These are phyloP conservation scores for Zelonia costaricensis DNA, from an alignment of 208 protist species.

Conservation along the genomic window DNA sequence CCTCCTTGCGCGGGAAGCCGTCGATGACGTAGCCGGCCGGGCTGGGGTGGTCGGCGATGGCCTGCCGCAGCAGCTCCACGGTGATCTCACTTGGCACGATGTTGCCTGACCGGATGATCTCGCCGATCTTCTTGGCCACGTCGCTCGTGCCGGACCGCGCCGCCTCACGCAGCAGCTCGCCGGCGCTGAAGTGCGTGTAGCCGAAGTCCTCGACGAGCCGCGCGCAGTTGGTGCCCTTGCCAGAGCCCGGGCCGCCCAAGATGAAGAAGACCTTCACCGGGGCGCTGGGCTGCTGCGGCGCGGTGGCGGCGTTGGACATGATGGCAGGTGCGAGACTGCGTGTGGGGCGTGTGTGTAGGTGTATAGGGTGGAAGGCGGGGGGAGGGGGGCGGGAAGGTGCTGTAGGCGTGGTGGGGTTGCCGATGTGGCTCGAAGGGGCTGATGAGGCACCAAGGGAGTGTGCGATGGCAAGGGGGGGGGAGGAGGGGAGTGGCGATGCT, in stretches of 20 bases:
- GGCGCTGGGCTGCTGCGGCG: not conserved
- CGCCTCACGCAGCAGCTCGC: slow-evolving; percentile 84
- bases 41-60: slow-evolving; percentile 63
- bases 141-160: slow-evolving; percentile 54
- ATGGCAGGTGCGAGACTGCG: not conserved
- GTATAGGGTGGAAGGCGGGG: not conserved
- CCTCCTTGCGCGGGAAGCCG: slow-evolving; percentile 87
- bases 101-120: slow-evolving; percentile 59
- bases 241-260: slow-evolving; percentile 85
- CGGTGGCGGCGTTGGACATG: slow-evolving; percentile 4
- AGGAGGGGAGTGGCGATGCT: no score
- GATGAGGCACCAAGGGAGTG: no score
- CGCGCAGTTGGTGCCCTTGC: slow-evolving; percentile 86
- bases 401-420: no score
- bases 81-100: slow-evolving; percentile 92
- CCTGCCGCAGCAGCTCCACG: slow-evolving; percentile 68
- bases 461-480: no score
- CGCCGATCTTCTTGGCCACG: slow-evolving; percentile 73
- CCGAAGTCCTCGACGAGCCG: slow-evolving; percentile 77
- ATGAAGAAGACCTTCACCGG: slow-evolving; percentile 83
- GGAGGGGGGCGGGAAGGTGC: no score
- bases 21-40: slow-evolving; percentile 85
- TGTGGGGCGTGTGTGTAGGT: no score
- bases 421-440: no score
- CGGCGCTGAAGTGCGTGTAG: slow-evolving; percentile 86